Conservation (phyloP, 208 protist genomes). For the Leishmania braziliensis region DNA sequence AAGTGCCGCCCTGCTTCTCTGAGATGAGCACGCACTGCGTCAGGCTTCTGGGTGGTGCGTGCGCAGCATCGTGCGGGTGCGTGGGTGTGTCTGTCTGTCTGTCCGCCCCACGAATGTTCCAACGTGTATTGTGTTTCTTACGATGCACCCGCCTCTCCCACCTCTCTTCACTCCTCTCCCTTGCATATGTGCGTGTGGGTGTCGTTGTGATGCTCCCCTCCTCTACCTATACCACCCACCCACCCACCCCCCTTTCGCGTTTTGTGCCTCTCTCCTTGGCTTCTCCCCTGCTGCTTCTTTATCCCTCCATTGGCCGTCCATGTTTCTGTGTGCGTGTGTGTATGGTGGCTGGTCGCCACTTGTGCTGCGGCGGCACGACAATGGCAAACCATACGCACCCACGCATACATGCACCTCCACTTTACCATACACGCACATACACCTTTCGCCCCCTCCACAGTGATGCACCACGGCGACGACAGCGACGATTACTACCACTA, state of each 20-base stretch:
- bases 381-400: not conserved
- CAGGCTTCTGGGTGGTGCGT: not conserved
- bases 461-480: not conserved
- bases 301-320: not conserved
- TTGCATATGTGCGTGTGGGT: not conserved
- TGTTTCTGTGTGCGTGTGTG: conserved; percentile 2
- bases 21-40: not conserved
- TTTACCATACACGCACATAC: not conserved
- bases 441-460: not conserved
- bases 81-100: not conserved
- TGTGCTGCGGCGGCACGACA: not conserved
- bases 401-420: not conserved
- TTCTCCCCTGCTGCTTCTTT: not conserved
- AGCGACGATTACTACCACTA: too few relatives aligned
- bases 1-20: not conserved
- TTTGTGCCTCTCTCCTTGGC: not conserved
- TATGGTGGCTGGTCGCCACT: not conserved
- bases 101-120: not conserved
- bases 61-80: not conserved
- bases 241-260: not conserved
- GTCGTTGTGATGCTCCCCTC: not conserved
- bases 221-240: not conserved
- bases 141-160: too few relatives aligned
- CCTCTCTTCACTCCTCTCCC: too few relatives aligned
- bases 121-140: too few relatives aligned